These are phyloP conservation scores for Globisporangium perplexum DNA, from an alignment of 352 stramenopile species.

Conservation along the genomic window DNA sequence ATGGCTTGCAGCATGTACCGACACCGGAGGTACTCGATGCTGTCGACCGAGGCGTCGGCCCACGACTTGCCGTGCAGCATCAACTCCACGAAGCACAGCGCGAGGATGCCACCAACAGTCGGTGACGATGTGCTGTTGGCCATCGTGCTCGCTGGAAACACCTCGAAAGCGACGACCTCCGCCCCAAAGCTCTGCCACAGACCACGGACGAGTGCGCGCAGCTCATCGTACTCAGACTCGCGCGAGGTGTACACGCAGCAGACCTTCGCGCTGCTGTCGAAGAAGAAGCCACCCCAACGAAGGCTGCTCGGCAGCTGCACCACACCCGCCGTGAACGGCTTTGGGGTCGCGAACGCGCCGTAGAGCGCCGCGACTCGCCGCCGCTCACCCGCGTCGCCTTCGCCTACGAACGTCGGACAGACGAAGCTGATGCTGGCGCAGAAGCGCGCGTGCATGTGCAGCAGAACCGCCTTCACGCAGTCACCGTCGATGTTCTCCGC, in stretches of 20 bases:
- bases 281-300: not conserved
- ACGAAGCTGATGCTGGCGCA: not conserved
- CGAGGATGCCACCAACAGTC: constrained; percentile 1
- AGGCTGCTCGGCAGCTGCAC: not conserved
- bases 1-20: constrained; percentile 5
- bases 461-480: not conserved
- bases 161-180: not conserved
- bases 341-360: constrained; percentile 3
- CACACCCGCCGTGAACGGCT: not conserved
- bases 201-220: not conserved
- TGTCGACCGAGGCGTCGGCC: not conserved
- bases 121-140: not conserved
- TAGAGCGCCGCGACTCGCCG: not conserved
- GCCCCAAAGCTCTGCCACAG: not conserved
- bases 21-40: constrained; percentile 4
- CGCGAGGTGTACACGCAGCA: not conserved
- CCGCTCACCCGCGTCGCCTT: not conserved
- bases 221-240: not conserved
- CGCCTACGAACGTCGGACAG: constrained; percentile 4
- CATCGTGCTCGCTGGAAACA: not conserved
- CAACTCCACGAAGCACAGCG: constrained; percentile 6
- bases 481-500: not conserved
- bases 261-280: not conserved
- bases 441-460: not conserved
- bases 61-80: not conserved